Base-by-base conservation (phyloP, 257 asterid species). In the Eustoma russellianum region DNA sequence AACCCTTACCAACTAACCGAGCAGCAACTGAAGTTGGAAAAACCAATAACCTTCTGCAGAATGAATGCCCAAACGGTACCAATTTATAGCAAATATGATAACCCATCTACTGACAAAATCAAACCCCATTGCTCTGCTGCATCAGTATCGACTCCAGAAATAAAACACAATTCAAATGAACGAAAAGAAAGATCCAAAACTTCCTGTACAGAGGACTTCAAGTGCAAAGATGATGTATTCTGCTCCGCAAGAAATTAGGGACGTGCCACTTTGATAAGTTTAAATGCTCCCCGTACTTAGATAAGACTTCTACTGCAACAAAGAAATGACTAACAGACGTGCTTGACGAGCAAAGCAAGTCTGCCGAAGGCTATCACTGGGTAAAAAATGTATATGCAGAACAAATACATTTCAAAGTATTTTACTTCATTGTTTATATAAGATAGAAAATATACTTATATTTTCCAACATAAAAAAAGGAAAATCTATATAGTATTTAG, bases 11-110 rank as follows among this genome's bases (percentile, higher is more conserved):
- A 73, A 90, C 88, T 65, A 81, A 70, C 45, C 70, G 57, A 70
- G 91, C 97, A 76, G 97, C 97, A 71, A 77, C 89, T 51, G 81
- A 75, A 85, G 72, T 70, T 84, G 77, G 47, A 76, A 79, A 78
- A 63, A 54, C 91, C 87, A 83, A 70, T 94, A 75, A 68, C 73
- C 97, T 74, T 81, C 97, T 24, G 93, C 82, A 83, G 66, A 68
- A 70, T 78, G 94, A 68, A 70, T 78, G 94, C 75, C 71, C 94
- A 81, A 66, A 69, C 77, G 65, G 76, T 63, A 77, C 66, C 79
- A 77, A 76, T 72, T 69, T 65, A 80, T 70, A 80, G 56, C 70
- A 79, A 75, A 70, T 64, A 85, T 61, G 76, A 57, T 65, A 74
- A 74, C 71, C 79, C 73, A 64, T 76, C 75, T 80, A 88, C 57